Base-by-base conservation (phyloP, 2,329 filamentous ascomycete species). In the Colletotrichum paranaense region DNA sequence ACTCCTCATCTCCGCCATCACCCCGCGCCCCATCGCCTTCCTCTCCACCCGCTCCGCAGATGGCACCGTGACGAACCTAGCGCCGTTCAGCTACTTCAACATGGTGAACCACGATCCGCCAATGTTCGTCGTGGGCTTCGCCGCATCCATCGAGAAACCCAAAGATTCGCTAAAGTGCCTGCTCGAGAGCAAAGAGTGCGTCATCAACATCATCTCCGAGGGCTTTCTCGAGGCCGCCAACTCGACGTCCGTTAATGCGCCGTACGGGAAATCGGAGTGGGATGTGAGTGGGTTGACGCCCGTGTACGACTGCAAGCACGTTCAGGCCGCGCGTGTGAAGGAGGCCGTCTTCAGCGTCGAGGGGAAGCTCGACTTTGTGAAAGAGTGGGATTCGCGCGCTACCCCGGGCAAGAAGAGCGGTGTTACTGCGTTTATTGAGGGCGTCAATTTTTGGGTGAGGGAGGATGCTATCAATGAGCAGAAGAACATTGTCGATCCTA, bases 181-280 rank as follows among this genome's bases (percentile, higher is more conserved):
- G 69, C 78, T 88, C 9, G 93, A 93, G 49, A 91, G 89, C 0
- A 85, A 88, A 58, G 94, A 98, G 84, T 96, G 94, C 83, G 90
- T 92, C 71, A 92, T 98, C 84, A 98, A 97, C 84, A 94, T 98
- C 79, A 94, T 98, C 79, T 91, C 89, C 9, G 95, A 98, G 84
- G 89, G 92, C 80, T 97, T 92, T 80, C 79, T 97, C 79, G 95
- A 98, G 85, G 95, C 95, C 0, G 95, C 95, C 60, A 98, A 98
- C 82, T 87, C 91, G n/a, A 90, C 92, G 3, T 88, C 88, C 60
- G 90, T 97, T 78, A 94, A 98, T 81, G 90, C 94, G 0, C 95
- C 95, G 0, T 91, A 91, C 74, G 94, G 93, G 1, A 84, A 90
- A 1, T 93, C 90, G 1, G 95, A 98, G 83, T 75, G 73, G 72